phyloP scores from a whole-genome alignment of 805 yeast genomes.

The Wickerhamomyces sydowiorum region DNA sequence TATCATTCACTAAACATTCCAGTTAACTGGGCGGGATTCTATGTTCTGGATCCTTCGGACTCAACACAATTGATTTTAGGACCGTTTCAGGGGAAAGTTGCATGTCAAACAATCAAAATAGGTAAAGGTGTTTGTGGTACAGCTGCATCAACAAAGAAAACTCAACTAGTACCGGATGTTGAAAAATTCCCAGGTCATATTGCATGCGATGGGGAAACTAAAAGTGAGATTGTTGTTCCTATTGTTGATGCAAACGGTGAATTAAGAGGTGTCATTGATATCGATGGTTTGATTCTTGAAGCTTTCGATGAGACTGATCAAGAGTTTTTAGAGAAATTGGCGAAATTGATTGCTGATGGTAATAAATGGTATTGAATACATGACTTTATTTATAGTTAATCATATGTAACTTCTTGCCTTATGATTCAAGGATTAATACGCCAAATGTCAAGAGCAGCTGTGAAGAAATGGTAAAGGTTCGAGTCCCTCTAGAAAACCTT shows the following conservation, averaged over 20 bases:
- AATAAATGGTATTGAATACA: conserved; percentile 43
- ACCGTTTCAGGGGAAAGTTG: conserved; percentile 96
- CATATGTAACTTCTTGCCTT: no score
- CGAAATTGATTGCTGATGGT: conserved; percentile 41
- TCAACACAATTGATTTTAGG: conserved; percentile 59
- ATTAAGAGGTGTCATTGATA: conserved; percentile 74
- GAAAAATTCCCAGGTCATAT: conserved; percentile 84
- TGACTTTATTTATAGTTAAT: no score
- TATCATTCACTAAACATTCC: conserved; percentile 55
- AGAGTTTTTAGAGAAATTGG: conserved; percentile 53
- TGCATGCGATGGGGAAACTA: conserved; percentile 95
- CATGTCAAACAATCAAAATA: conserved; percentile 75
- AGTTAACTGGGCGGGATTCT: conserved; percentile 90
- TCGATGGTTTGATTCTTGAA: conserved; percentile 61
- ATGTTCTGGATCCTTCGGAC: conserved; percentile 37
- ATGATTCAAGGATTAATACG: no score
- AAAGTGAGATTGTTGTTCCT: conserved; percentile 92
- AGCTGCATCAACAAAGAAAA: conserved; percentile 53
- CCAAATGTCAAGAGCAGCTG: no score
- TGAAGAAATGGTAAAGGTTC: no score
- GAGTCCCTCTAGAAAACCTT: no score
- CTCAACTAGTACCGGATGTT: conserved; percentile 79
- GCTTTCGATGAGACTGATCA: conserved; percentile 70
- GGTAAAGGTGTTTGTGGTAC: conserved; percentile 93
- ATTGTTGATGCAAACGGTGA: conserved; percentile 38